Conservation (phyloP, 2,329 filamentous ascomycete genomes). For the Pseudogymnoascus sp. region DNA sequence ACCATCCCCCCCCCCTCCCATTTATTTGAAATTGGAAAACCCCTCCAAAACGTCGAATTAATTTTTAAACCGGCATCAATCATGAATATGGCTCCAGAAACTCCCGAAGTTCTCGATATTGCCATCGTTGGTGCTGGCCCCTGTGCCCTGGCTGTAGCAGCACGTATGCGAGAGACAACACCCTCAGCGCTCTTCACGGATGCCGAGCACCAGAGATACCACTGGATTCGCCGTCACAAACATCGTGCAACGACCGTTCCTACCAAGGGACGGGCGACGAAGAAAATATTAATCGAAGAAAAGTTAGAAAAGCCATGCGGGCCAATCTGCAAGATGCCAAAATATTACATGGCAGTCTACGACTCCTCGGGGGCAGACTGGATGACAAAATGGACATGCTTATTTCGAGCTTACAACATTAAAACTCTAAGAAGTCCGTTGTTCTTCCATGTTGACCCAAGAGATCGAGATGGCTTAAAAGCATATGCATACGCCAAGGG, state of each 20-base stretch:
- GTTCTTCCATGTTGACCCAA: conserved; percentile 75
- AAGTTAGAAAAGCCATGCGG: conserved; percentile 33
- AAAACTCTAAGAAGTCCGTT: conserved; percentile 68
- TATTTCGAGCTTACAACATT: conserved; percentile 64
- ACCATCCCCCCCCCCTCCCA: background rate
- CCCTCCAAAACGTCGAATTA: conserved; percentile 30
- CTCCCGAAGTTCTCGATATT: conserved; percentile 49
- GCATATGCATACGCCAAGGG: conserved; percentile 58
- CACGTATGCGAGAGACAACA: conserved; percentile 62
- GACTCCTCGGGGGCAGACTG: conserved; percentile 58
- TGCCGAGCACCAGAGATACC: conserved; percentile 73
- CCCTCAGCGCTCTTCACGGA: conserved; percentile 77
- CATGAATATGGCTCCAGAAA: background rate
- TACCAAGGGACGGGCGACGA: conserved; percentile 5
- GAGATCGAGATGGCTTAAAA: conserved; percentile 65
- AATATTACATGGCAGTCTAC: conserved; percentile 49
- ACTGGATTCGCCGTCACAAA: conserved; percentile 49
- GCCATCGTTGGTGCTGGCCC: conserved; percentile 60
- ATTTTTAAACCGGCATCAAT: background rate
- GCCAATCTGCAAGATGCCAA: conserved; percentile 26
- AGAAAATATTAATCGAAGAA: conserved; percentile 25
- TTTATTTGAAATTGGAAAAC: background rate
- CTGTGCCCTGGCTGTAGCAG: conserved; percentile 66
- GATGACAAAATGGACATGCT: conserved; percentile 64
- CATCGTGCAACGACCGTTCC: background rate